Evolutionary conservation across 306 rosid genomes (phyloP).

Genomic region (Vicia faba): DNA sequence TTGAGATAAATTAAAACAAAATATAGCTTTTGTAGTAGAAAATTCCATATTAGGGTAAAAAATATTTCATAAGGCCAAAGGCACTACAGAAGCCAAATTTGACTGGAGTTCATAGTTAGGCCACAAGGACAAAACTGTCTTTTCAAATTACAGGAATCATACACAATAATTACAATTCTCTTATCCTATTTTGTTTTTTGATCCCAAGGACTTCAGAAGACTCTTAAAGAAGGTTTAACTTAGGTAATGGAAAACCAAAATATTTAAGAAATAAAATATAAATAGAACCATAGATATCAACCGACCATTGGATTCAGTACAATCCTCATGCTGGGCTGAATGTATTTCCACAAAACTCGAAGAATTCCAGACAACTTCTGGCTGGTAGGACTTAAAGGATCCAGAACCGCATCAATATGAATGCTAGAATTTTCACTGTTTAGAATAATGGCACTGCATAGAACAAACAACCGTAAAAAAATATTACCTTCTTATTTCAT

Average conservation of each 20-base stretch:
- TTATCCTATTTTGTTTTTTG: conserved; percentile 17
- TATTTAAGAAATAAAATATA: conserved; percentile 12
- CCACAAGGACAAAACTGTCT: conserved; percentile 15
- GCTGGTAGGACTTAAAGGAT: conserved; percentile 91
- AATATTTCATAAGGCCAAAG: conserved; percentile 9
- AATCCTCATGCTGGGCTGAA: conserved; percentile 96
- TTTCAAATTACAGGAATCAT: conserved; percentile 19
- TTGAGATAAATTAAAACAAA: conserved; percentile 32
- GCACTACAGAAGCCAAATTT: conserved; percentile 26
- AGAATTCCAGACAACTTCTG: conserved; percentile 94
- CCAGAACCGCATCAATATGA: conserved; percentile 91
- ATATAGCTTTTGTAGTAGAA: conserved; percentile 14
- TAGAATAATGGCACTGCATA: conserved; percentile 82
- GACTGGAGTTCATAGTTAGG: conserved; percentile 19
- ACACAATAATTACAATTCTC: conserved; percentile 12
- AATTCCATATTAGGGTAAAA: conserved; percentile 23
- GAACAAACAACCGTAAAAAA: conserved; percentile 35
- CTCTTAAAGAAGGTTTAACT: conserved; percentile 17
- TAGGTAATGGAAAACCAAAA: neutral
- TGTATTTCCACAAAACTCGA: conserved; percentile 69
- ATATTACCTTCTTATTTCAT: conserved; percentile 27
- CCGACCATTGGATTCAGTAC: conserved; percentile 93
- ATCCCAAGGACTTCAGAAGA: conserved; percentile 17
- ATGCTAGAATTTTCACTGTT: conserved; percentile 68
- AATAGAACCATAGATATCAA: conserved; percentile 33